phyloP scores from a whole-genome alignment of 1,284 basidiomycete species.

The Ganoderma lucidum region DNA sequence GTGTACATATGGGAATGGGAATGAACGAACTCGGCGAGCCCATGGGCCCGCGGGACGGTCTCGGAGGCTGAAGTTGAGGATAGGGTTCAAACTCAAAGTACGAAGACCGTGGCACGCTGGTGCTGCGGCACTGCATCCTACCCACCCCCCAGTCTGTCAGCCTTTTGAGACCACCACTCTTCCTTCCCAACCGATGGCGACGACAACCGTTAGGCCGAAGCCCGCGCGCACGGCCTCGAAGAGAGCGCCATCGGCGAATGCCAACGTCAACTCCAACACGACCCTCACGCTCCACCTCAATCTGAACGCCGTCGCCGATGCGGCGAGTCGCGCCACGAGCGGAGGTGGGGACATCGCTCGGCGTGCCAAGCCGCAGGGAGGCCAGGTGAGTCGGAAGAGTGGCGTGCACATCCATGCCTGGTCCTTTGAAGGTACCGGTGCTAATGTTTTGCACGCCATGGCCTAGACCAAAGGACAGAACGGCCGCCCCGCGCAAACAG shows the following conservation, averaged over 20 bases:
- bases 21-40: neutral
- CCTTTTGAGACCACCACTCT: neutral
- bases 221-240: neutral
- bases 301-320: neutral
- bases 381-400: neutral
- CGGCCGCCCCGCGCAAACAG: neutral
- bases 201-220: neutral
- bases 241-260: neutral
- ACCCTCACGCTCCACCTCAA: constrained; percentile 14
- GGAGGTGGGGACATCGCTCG: neutral
- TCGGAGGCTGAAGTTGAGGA: neutral
- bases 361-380: neutral
- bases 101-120: neutral
- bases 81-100: neutral
- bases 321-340: neutral
- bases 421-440: neutral
- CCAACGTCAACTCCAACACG: neutral
- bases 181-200: neutral
- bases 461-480: neutral
- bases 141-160: neutral
- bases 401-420: neutral
- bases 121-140: neutral
- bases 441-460: neutral
- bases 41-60: neutral
- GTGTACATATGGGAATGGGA: neutral